A percentile compares a stretch with the other conserved stretches of the same genome.
These are phyloP conservation scores for Erysimum cheiranthoides DNA, from an alignment of 345 rosid genomes.

Conservation along the genomic window DNA sequence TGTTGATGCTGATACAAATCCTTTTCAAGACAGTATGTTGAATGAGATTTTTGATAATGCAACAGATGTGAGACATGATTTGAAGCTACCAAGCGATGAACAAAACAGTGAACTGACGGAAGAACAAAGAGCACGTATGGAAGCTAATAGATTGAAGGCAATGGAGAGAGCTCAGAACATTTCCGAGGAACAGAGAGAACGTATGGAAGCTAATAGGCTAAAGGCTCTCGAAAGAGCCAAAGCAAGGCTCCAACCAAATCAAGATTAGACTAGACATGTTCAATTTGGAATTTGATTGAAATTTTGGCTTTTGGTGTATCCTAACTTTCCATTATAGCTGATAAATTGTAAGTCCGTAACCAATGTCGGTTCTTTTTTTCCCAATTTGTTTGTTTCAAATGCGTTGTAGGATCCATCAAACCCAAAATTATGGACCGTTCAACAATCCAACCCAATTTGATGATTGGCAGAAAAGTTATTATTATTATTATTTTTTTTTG, in stretches of 20 bases:
- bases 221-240: conserved; percentile 88
- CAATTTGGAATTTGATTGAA: background rate
- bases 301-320: background rate
- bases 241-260: conserved; percentile 50
- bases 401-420: conserved; percentile 6
- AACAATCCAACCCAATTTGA: background rate
- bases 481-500: too few species aligned
- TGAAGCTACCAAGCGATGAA: conserved; percentile 35
- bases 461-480: conserved; percentile 4
- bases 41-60: conserved; percentile 58
- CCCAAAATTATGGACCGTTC: background rate
- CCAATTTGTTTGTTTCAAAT: background rate
- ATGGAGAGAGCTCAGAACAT: conserved; percentile 67
- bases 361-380: too few species aligned
- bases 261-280: conserved; percentile 27
- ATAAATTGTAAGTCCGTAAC: too few species aligned
- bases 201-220: conserved; percentile 85
- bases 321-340: background rate
- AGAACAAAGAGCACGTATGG: conserved; percentile 78
- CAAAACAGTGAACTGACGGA: conserved; percentile 55
- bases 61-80: too few species aligned
- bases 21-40: conserved; percentile 58
- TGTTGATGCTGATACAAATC: conserved; percentile 27
- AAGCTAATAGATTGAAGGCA: conserved; percentile 80
- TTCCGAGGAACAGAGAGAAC: conserved; percentile 79